Base-by-base conservation (phyloP, 2,329 filamentous ascomycete genomes). In the Samsoniella hepiali region DNA sequence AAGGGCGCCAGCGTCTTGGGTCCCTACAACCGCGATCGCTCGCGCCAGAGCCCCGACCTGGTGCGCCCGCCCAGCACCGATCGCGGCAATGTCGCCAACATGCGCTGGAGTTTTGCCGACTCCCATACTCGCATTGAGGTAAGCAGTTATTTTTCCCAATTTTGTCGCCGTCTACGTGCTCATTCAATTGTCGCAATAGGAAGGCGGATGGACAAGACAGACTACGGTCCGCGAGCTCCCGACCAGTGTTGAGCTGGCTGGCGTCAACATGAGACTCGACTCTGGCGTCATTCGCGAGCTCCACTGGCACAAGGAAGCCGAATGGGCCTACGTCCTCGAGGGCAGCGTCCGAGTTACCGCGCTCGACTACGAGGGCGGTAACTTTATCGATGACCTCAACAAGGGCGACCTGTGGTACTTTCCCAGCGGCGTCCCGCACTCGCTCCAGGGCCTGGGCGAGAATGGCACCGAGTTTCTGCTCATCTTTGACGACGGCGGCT, bases 361-460 rank as follows among this genome's bases (percentile, higher is more conserved):
- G 1, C 81, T 93, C 22, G 89, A 92, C 74, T 85, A 88, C 49
- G 88, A 93, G 65, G 90, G 90, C 10, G 86, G 90, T 65, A 90
- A 86, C 66, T 93, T 91, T 72, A 84, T 93, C 65, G 90, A 92
- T 67, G 90, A 93, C 70, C 76, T 93, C 29, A 83, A 86, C 70
- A 88, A 90, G 70, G 91, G 91, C 5, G 91, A 93, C 68, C 74
- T 93, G 7, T 93, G 89, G 90, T 93, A 91, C 70, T 93, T 93
- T 76, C 90, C 90, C 29, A 86, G 87, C 11, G 90, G 90, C 7
- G 83, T 92, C 40, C 90, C 90, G 11, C 90, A 93, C 73, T 91
- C 88, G 0, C 83, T 93, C 1, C 90, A 93, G 74, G 90, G 88
- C 0, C 77, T 93, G 1, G 82, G 84, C 50, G 78, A 82, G 32